Conservation (phyloP, 176 grass and related monocot genomes). For the Saccharum officinarum region DNA sequence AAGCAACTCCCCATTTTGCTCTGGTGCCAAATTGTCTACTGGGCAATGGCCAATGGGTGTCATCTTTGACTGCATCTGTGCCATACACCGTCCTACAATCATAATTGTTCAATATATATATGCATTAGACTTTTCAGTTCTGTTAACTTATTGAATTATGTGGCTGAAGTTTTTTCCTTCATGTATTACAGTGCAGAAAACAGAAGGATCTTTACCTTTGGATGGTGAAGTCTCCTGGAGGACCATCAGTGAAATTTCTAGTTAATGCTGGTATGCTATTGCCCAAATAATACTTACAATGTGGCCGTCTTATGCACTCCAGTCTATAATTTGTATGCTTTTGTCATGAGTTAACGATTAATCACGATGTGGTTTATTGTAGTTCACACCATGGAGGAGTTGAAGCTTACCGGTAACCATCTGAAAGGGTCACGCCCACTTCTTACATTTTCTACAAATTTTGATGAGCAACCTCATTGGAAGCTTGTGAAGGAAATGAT, state of each 20-base stretch:
- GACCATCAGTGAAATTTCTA: constrained; percentile 89
- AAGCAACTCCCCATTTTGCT: neutral
- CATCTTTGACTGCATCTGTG: neutral
- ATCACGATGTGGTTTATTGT: neutral
- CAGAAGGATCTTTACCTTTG: constrained; percentile 96
- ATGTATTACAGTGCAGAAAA: constrained; percentile 80
- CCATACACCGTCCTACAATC: neutral
- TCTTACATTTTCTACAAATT: constrained; percentile 89
- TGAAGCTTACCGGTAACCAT: constrained; percentile 98
- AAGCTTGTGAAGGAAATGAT: constrained; percentile 88
- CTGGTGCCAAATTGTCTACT: neutral
- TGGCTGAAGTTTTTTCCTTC: constrained; percentile 8
- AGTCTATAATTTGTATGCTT: neutral
- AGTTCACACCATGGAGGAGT: constrained; percentile 99
- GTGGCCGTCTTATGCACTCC: neutral
- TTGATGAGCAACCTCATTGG: constrained; percentile 88
- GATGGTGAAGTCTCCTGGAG: constrained; percentile 75
- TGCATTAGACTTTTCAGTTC: neutral
- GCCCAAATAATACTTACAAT: neutral
- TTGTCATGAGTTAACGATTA: neutral
- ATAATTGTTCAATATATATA: neutral
- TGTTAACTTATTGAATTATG: neutral
- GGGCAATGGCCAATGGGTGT: neutral
- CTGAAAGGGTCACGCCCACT: constrained; percentile 83
- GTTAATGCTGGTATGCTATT: constrained; percentile 74